Conservation (phyloP, 441 rosid species). For the Euphorbia schlechtendalii region DNA sequence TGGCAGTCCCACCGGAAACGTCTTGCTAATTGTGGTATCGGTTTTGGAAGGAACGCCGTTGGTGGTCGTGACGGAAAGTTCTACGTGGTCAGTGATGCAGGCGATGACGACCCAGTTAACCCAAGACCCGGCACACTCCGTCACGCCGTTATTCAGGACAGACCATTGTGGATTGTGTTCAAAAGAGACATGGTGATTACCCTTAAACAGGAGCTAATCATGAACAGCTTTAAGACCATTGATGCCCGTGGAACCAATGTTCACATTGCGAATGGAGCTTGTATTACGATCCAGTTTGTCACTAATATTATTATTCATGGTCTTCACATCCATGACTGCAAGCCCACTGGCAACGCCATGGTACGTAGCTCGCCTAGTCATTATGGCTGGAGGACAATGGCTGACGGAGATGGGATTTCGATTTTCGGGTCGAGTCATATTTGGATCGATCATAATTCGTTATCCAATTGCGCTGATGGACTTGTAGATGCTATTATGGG, state of each 20-base stretch:
- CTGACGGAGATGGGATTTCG: constrained; percentile 92
- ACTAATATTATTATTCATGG: constrained; percentile 83
- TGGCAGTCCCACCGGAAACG: constrained; percentile 73
- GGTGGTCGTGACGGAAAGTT: constrained; percentile 83
- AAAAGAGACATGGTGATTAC: constrained; percentile 76
- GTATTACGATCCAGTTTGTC: constrained; percentile 76
- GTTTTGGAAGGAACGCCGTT: constrained; percentile 79
- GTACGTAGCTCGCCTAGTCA: constrained; percentile 76
- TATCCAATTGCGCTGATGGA: constrained; percentile 78
- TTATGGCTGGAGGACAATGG: constrained; percentile 69
- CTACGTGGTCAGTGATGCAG: constrained; percentile 63
- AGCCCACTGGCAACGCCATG: constrained; percentile 79
- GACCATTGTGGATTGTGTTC: constrained; percentile 85
- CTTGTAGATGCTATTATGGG: constrained; percentile 77
- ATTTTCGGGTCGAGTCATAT: constrained; percentile 80
- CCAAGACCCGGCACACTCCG: constrained; percentile 85
- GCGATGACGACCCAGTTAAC: constrained; percentile 58
- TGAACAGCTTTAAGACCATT: constrained; percentile 86
- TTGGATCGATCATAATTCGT: constrained; percentile 88
- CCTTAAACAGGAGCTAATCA: constrained; percentile 77
- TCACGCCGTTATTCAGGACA: constrained; percentile 76
- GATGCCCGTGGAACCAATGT: constrained; percentile 86
- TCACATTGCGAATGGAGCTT: constrained; percentile 85
- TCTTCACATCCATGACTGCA: constrained; percentile 79
- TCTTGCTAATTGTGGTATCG: constrained; percentile 77